Percentiles rank a stretch among this genome's conserved stretches.
Conservation (phyloP, 1,284 basidiomycete species). For the Sporisorium sorghi region DNA sequence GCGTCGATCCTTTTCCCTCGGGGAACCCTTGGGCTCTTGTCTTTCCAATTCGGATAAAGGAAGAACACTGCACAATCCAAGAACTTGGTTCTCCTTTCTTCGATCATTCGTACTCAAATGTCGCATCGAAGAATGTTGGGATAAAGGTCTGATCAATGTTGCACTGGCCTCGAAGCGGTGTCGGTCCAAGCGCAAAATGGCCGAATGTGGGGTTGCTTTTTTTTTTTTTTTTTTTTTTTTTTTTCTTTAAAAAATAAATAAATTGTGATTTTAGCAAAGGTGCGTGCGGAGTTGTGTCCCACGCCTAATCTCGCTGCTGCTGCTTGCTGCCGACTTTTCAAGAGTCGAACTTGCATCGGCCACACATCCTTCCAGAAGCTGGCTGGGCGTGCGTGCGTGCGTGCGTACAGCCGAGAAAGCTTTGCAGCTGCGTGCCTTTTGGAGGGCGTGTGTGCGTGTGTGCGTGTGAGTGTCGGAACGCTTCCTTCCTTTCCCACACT, state of each 20-base stretch:
- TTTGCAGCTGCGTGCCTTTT: slow-evolving; percentile 1
- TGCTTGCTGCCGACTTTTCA: no score
- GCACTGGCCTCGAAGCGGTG: no score
- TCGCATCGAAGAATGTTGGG: no score
- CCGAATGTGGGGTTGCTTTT: slow-evolving; percentile 1
- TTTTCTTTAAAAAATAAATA: neutral
- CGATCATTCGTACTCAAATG: no score
- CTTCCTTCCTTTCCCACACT: slow-evolving; percentile 3
- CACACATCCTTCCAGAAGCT: no score
- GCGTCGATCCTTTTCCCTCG: slow-evolving; percentile 21
- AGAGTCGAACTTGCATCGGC: no score
- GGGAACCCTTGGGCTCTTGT: neutral
- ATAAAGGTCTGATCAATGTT: no score
- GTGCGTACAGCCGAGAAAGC: neutral
- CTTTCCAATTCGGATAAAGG: neutral
- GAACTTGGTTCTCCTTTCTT: no score
- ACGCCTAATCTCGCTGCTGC: no score
- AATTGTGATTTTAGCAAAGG: slow-evolving; percentile 5
- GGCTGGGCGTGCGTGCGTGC: neutral
- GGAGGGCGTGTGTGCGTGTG: slow-evolving; percentile 2
- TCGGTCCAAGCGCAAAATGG: neutral
- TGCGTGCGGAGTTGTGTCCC: neutral
- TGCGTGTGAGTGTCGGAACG: neutral
- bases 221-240: neutral
- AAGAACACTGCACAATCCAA: no score